These are phyloP conservation scores for Boletus edulis DNA, from an alignment of 768 basidiomycete species.

Conservation along the genomic window DNA sequence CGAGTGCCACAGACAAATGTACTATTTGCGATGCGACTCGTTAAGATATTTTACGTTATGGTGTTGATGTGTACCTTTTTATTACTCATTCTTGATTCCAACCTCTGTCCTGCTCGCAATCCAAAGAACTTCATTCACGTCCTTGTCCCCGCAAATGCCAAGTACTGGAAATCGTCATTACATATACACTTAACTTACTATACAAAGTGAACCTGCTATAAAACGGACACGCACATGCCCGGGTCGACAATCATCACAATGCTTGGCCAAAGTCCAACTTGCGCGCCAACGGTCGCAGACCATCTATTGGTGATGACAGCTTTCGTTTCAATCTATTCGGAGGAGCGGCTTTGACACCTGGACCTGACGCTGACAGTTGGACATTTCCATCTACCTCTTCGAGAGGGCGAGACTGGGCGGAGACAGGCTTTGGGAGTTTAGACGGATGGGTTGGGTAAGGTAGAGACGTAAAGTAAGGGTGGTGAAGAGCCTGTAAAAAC, in stretches of 20 bases:
- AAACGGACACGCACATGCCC: background rate
- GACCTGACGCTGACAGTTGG: conserved; percentile 47
- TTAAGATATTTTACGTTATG: conserved; percentile 19
- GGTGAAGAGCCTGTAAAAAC: conserved; percentile 65
- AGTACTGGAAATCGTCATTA: conserved; percentile 3
- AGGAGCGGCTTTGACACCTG: conserved; percentile 49
- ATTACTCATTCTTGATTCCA: conserved; percentile 11
- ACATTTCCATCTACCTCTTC: conserved; percentile 81
- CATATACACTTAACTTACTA: background rate
- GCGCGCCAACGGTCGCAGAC: conserved; percentile 60
- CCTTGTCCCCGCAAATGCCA: background rate
- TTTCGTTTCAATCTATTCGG: conserved; percentile 69
- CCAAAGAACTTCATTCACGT: background rate
- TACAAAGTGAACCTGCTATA: background rate
- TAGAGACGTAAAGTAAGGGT: conserved; percentile 83
- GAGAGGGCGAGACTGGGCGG: conserved; percentile 52
- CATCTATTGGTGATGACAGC: conserved; percentile 52
- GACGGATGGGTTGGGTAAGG: conserved; percentile 88
- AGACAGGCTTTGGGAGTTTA: conserved; percentile 75
- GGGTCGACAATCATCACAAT: conserved; percentile 1
- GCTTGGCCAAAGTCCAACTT: conserved; percentile 67
- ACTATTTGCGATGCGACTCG: conserved; percentile 47
- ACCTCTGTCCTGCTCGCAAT: background rate
- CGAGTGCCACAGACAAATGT: conserved; percentile 45
- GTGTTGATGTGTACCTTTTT: conserved; percentile 7